Base-by-base conservation (phyloP, 768 basidiomycete genomes). In the Suillus cothurnatus region DNA sequence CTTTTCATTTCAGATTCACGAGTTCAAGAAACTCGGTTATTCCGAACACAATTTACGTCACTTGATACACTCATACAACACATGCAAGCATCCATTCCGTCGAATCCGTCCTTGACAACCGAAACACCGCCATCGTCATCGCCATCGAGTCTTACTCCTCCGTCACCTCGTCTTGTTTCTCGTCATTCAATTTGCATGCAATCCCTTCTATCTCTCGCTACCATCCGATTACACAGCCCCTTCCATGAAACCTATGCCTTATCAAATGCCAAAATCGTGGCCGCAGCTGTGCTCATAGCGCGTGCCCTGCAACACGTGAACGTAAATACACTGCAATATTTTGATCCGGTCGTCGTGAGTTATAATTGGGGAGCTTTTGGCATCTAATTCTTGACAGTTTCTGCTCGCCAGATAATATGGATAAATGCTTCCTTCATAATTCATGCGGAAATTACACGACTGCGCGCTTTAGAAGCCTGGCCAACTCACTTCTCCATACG, bases 1-100 rank as follows among this genome's bases (percentile, higher is more conserved):
- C 34, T 2, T 32, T 31, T 19, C 34, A 62, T 49, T 15, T 15
- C 41, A 61, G 36, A 62, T 63, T 17, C 45, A 26, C 63, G 28
- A 3, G 8, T 61, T 15, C 17, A 49, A 81, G 17, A 77, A 82
- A 83, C 68, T 61, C 81, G 72, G 43, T 61, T 63, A 47, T 84
- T 84, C 62, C 76, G 76, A 31, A 72, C 76, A 17, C 79, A 81
- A 8, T 85, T 86, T 26, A 77, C 76, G 49, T 80, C 79, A 3
- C 72, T 86, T 62, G 82, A 84, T 66, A 71, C 75, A 38, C 77
- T 86, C 55, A 82, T 86, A 43, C 81, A 82, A 6, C 70, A 71
- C 2, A 79, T 85, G 61, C 79, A 78, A 23, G 32, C 23, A n/a
- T 61, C 49, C 23, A 55, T 70, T 15, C 36, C 61, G 6, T 36